Evolutionary conservation across 2,329 filamentous ascomycete species (phyloP).

Genomic region (Phoma sp.): DNA sequence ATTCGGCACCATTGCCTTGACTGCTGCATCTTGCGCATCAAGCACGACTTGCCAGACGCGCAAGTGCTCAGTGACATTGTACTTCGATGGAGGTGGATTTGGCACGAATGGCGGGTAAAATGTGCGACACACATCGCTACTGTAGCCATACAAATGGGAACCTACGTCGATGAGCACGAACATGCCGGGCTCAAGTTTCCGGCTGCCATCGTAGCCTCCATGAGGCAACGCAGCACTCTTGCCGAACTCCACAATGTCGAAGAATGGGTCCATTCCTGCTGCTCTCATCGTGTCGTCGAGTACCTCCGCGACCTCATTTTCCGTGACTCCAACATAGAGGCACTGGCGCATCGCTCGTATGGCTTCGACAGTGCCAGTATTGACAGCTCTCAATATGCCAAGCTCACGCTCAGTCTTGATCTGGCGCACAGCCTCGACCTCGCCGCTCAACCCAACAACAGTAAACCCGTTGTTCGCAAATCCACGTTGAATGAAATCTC

Average conservation of each 20-base stretch:
- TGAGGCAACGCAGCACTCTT: conserved; percentile 63
- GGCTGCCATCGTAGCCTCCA: conserved; percentile 60
- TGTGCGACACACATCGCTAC: conserved; percentile 69
- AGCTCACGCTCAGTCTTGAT: conserved; percentile 65
- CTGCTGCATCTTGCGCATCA: conserved; percentile 67
- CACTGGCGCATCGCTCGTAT: conserved; percentile 65
- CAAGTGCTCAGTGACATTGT: conserved; percentile 57
- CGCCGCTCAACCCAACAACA: conserved; percentile 61
- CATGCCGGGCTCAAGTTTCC: conserved; percentile 61
- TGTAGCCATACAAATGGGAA: conserved; percentile 68
- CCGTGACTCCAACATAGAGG: conserved; percentile 64
- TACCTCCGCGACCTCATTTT: conserved; percentile 64
- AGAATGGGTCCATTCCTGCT: conserved; percentile 65
- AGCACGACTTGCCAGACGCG: conserved; percentile 67
- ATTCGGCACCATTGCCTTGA: conserved; percentile 59
- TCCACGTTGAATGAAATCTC: conserved; percentile 68
- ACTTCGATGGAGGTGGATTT: conserved; percentile 19
- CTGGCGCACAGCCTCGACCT: conserved; percentile 66
- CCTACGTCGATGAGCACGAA: conserved; percentile 71
- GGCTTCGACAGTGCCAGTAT: conserved; percentile 69
- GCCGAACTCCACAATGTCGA: conserved; percentile 70
- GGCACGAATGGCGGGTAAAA: conserved; percentile 57
- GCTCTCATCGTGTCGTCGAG: conserved; percentile 64
- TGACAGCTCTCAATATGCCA: conserved; percentile 66
- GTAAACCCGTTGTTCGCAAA: conserved; percentile 62